phyloP scores from a whole-genome alignment of 1,284 basidiomycete species.

The Moesziomyces sp. region DNA sequence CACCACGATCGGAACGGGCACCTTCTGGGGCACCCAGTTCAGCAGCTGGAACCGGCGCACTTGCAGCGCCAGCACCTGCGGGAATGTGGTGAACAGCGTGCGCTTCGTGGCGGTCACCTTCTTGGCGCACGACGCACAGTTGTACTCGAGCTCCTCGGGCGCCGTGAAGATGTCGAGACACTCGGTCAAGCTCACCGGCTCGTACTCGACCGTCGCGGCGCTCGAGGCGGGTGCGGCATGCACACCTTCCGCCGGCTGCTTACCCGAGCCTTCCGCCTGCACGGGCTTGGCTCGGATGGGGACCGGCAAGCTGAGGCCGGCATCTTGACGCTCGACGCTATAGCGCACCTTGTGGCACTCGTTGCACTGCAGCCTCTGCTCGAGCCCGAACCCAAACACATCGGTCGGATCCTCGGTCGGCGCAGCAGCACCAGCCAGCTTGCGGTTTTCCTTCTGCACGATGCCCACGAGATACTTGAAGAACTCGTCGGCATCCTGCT shows the following conservation, averaged over 20 bases:
- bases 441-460: conserved; percentile 71
- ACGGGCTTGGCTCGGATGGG: conserved; percentile 69
- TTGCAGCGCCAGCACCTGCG: conserved; percentile 87
- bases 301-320: conserved; percentile 79
- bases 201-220: conserved; percentile 71
- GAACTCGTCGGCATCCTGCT: conserved; percentile 98
- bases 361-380: conserved; percentile 74
- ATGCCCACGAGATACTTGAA: conserved; percentile 81
- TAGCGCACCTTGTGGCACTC: conserved; percentile 90
- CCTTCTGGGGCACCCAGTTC: conserved; percentile 96
- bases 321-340: conserved; percentile 80
- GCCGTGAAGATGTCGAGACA: conserved; percentile 79
- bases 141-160: conserved; percentile 79
- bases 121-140: conserved; percentile 74
- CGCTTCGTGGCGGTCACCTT: conserved; percentile 77
- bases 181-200: conserved; percentile 76
- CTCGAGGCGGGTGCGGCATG: conserved; percentile 16
- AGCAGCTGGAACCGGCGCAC: conserved; percentile 94
- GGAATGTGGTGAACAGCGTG: conserved; percentile 84
- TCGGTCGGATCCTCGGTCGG: conserved; percentile 73
- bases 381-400: conserved; percentile 81
- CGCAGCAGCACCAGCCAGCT: conserved; percentile 4
- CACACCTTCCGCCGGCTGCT: conserved; percentile 62
- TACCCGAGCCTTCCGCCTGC: conserved; percentile 66
- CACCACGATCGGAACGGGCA: conserved; percentile 88